Conservation (phyloP, 2,329 filamentous ascomycete genomes). For the Leptodontidium sp. region DNA sequence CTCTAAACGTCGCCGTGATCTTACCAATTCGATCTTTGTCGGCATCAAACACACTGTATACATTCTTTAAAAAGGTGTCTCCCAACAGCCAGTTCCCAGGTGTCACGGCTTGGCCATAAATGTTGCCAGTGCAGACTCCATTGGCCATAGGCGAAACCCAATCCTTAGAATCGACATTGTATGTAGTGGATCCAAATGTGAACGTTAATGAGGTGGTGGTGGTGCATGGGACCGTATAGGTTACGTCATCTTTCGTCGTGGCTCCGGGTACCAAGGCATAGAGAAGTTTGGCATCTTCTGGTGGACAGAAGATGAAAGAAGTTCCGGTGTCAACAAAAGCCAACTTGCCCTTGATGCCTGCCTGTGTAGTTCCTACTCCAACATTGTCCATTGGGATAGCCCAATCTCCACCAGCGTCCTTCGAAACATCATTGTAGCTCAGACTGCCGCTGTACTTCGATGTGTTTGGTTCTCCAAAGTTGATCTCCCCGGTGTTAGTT, state of each 20-base stretch:
- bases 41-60: slow-evolving; percentile 85
- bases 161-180: slow-evolving; percentile 73
- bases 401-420: slow-evolving; percentile 68
- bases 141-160: slow-evolving; percentile 62
- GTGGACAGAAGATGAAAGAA: slow-evolving; percentile 78
- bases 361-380: slow-evolving; percentile 66
- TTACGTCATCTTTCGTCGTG: slow-evolving; percentile 62
- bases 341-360: slow-evolving; percentile 54
- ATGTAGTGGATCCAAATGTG: slow-evolving; percentile 72
- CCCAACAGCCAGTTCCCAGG: slow-evolving; percentile 78
- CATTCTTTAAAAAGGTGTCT: slow-evolving; percentile 88
- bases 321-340: slow-evolving; percentile 88
- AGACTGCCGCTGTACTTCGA: slow-evolving; percentile 74
- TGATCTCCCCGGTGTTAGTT: slow-evolving; percentile 76
- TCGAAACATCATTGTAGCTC: slow-evolving; percentile 65
- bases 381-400: slow-evolving; percentile 74
- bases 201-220: slow-evolving; percentile 68
- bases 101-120: slow-evolving; percentile 76
- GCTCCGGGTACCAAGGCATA: slow-evolving; percentile 71
- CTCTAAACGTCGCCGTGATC: slow-evolving; percentile 31
- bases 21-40: slow-evolving; percentile 71
- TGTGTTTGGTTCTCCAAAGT: slow-evolving; percentile 75
- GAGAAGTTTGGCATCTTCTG: slow-evolving; percentile 69
- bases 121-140: slow-evolving; percentile 71
- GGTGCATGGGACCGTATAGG: slow-evolving; percentile 78